Evolutionary conservation across 2,329 filamentous ascomycete genomes (phyloP), one percentile per base, ranked within the genome.

Genomic region (Calonectria hongkongensis): DNA sequence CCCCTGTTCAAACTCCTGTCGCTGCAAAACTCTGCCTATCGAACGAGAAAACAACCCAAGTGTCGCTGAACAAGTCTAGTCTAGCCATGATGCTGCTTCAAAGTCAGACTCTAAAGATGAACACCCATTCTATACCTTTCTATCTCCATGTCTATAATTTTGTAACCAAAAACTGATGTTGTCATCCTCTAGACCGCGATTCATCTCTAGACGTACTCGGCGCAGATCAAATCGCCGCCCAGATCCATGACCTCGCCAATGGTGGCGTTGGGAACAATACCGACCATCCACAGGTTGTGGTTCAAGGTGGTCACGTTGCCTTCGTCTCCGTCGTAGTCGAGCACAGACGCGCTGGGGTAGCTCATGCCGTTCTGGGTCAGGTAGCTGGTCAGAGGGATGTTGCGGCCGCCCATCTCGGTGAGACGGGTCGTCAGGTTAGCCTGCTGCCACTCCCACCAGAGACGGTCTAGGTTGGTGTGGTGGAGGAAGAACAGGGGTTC

Each of bases 381-480:
- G 58, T 66, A 70, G 16, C 45, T 70, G 9, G 30, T 47, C 21
- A 41, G 41, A 7, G 71, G 47, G 50, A 73, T 27, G 45, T 87
- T 86, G 79, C 81, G 83, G 10, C 73, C 73, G 27, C 74, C 74
- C 25, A 76, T 76, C 21, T 76, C 74, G 3, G 73, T 74, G 45
- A 76, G 63, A 1, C 74, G 74, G 3, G 15, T 25, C 2, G 66
- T 50, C 21, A 76, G 68, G 36, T 75, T 68, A n/a, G 43, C 70
- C 27, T 68, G 58, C 71, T 76, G 75, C 75, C 75, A 76, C 50
- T 72, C 47, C 73, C 73, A 75, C 75, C 75, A 76, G 30, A 75
- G 70, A 21, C 56, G 65, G 50, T 74, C 75, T 43, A 75, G 56
- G 60, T 70, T 68, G 10, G 70, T 64, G 50, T 75, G 73, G 58